These are phyloP conservation scores for Microdochium nivale DNA, from an alignment of 2,329 filamentous ascomycete species.

Conservation along the genomic window DNA sequence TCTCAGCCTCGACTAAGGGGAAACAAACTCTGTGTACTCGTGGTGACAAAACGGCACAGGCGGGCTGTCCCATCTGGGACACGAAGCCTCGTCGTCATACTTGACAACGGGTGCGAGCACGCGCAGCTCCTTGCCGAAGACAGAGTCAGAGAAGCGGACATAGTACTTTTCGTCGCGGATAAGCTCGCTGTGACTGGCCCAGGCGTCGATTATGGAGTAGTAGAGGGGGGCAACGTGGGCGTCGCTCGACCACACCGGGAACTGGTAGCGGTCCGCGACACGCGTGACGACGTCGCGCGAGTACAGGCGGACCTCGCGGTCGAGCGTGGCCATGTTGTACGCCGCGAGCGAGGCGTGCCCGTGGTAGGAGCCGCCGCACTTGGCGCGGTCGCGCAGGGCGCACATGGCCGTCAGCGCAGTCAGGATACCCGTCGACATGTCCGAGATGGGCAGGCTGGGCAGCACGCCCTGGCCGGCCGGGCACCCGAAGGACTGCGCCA, in stretches of 20 bases:
- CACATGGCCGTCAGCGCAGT: constrained; percentile 22
- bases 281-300: constrained; percentile 10
- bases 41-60: constrained; percentile 10
- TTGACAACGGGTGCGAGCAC: constrained; percentile 14
- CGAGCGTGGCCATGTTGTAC: constrained; percentile 16
- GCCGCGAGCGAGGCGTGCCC: constrained; percentile 19
- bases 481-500: constrained; percentile 16
- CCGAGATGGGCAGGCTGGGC: constrained; percentile 21
- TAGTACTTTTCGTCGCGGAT: constrained; percentile 13
- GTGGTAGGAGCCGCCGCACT: constrained; percentile 19
- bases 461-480: constrained; percentile 17
- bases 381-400: constrained; percentile 21
- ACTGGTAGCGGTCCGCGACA: constrained; percentile 15
- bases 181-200: constrained; percentile 11
- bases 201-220: constrained; percentile 12
- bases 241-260: constrained; percentile 14
- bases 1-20: no score
- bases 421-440: constrained; percentile 24
- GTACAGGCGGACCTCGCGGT: constrained; percentile 21
- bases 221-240: constrained; percentile 17
- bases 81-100: constrained; percentile 10
- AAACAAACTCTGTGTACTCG: neutral
- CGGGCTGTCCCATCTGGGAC: constrained; percentile 10
- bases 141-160: constrained; percentile 13
- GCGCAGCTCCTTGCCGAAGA: constrained; percentile 12